phyloP scores from a whole-genome alignment of 2,329 filamentous ascomycete genomes.

The Beauveria caledonica region DNA sequence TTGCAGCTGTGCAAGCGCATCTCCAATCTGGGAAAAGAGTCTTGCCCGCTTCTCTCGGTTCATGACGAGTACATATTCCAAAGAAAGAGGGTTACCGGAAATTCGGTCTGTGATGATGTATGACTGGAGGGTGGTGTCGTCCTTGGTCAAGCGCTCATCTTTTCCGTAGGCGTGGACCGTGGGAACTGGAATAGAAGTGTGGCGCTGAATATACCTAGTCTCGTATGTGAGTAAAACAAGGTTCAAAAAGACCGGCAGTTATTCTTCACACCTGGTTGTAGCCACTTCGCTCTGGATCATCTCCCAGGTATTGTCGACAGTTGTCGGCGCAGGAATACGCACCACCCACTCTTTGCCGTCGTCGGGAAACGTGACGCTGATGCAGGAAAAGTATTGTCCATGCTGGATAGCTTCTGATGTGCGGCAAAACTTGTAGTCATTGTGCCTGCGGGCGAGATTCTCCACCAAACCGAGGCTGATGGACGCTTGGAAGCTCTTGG shows the following conservation, averaged over 20 bases:
- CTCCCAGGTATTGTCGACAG: background rate
- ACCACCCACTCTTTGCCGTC: background rate
- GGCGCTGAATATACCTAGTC: background rate
- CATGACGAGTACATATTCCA: background rate
- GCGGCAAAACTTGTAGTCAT: background rate
- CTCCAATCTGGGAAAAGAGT: background rate
- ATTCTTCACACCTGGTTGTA: background rate
- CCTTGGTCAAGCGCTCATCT: background rate
- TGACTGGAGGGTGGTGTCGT: background rate
- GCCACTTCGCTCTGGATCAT: background rate
- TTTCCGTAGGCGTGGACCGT: background rate
- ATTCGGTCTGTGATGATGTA: background rate
- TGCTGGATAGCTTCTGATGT: background rate
- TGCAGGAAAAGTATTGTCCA: background rate
- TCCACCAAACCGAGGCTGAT: background rate
- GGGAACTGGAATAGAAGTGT: background rate
- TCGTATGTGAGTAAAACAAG: background rate
- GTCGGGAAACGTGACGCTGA: background rate
- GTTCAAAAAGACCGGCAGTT: rapidly evolving
- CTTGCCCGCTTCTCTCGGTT: background rate
- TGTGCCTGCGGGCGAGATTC: background rate
- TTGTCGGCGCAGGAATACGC: background rate
- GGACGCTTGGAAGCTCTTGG: too few species aligned
- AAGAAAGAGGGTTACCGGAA: background rate
- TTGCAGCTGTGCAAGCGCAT: background rate